These are phyloP conservation scores for Vaccinium darrowii DNA, from an alignment of 148 eudicot species.

Conservation along the genomic window DNA sequence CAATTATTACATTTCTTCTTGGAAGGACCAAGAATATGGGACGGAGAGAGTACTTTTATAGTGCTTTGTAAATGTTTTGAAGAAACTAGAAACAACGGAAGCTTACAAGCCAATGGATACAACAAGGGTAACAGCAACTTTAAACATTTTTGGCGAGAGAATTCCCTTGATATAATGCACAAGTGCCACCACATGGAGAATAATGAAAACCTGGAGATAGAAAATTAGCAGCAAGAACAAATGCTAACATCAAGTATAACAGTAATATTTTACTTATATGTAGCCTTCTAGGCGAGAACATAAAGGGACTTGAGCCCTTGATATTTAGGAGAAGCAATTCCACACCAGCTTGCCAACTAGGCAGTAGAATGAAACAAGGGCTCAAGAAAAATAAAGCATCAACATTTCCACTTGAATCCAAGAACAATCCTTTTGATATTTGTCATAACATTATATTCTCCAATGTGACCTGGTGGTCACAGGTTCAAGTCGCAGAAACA, in stretches of 20 bases:
- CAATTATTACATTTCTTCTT: background rate
- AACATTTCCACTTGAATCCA: background rate
- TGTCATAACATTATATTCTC: background rate
- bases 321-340: background rate
- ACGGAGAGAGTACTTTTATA: background rate
- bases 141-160: conserved; percentile 88
- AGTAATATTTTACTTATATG: background rate
- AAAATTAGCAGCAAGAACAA: conserved; percentile 18
- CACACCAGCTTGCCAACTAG: background rate
- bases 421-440: background rate
- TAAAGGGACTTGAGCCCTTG: background rate
- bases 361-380: background rate
- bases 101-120: conserved; percentile 88
- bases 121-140: conserved; percentile 91
- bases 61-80: background rate
- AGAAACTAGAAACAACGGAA: conserved; percentile 16
- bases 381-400: background rate
- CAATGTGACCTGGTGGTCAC: background rate
- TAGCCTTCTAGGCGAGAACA: background rate
- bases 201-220: conserved; percentile 77
- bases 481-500: background rate
- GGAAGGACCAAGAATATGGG: background rate
- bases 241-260: background rate
- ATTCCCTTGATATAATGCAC: conserved; percentile 87
- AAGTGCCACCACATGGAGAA: conserved; percentile 93